Evolutionary conservation across 495 filamentous ascomycete species (phyloP).

Genomic region (Trichoderma orchidacearum): DNA sequence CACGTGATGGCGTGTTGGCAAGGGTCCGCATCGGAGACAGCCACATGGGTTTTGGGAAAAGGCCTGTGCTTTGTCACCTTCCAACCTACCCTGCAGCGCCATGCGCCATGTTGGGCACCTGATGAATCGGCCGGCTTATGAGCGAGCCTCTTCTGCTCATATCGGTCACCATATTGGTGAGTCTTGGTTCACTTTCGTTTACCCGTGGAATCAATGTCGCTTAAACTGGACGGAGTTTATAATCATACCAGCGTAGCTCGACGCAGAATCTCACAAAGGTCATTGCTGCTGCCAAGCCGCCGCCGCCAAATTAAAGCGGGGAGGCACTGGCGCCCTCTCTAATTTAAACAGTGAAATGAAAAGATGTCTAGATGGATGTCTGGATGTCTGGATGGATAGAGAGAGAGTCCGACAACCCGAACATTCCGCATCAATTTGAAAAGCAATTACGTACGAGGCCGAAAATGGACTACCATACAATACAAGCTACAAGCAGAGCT

Average conservation of each 20-base stretch:
- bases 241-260: background rate
- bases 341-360: background rate
- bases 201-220: background rate
- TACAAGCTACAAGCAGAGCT: too few relatives aligned
- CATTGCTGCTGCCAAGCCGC: background rate
- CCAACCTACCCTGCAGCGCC: background rate
- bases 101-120: background rate
- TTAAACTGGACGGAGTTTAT: background rate
- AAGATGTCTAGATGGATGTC: background rate
- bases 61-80: background rate
- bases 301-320: background rate
- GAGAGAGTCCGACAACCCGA: background rate
- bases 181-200: background rate
- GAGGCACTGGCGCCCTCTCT: background rate
- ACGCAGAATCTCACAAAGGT: background rate
- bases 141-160: too few relatives aligned
- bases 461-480: background rate
- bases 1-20: background rate
- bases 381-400: background rate
- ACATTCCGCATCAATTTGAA: background rate
- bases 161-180: too few relatives aligned
- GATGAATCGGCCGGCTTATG: too few relatives aligned
- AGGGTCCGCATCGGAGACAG: too few relatives aligned
- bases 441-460: background rate
- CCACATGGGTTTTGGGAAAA: too few relatives aligned